Evolutionary conservation across 805 yeast species (phyloP), one percentile per base, ranked within the genome.

Genomic region (Maudiozyma serrabonitensis): DNA sequence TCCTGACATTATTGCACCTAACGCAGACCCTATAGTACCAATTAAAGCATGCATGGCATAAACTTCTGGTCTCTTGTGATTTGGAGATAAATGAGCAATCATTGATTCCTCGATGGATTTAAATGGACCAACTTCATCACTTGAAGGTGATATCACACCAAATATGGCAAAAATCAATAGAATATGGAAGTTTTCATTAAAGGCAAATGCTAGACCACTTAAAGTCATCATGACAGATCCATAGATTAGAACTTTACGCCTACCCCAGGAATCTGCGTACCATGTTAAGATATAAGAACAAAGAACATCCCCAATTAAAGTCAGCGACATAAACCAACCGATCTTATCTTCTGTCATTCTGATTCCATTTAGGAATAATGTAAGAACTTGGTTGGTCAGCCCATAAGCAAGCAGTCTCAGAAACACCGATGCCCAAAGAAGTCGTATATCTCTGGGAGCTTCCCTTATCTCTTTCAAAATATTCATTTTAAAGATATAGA

Each of bases 121-220:
- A 65, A 88, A 88, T 0, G 96, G 96, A 0, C 96, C 96, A 0
- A 90, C 87, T 60, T 88, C 96, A 59, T 83, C 89, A 23, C 96
- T 95, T 28, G 87, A 80, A 1, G 95, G 93, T 2, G 95, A 85
- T 7, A 88, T 84, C 16, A 88, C 95, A 1, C 96, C 96, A 31
- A 86, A 50, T 2, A 86, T 76, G 2, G 95, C 93, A 8, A 93
- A 93, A 2, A 73, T 23, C 19, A 88, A 67, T 39, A 88, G 69
- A 1, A 83, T 53, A 54, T 67, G 60, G 62, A 72, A 87, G 54
- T 77, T 76, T 34, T 77, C 71, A 52, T 72, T 70, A 23, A 68
- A 66, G n/a, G 82, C 76, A 62, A 88, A 88, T 0, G 77, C 74
- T 1, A 76, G 45, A 1, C 95, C 95, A 18, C 93, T 75, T 0